Base-by-base conservation (phyloP, 306 rosid species). In the Cucumis melo region DNA sequence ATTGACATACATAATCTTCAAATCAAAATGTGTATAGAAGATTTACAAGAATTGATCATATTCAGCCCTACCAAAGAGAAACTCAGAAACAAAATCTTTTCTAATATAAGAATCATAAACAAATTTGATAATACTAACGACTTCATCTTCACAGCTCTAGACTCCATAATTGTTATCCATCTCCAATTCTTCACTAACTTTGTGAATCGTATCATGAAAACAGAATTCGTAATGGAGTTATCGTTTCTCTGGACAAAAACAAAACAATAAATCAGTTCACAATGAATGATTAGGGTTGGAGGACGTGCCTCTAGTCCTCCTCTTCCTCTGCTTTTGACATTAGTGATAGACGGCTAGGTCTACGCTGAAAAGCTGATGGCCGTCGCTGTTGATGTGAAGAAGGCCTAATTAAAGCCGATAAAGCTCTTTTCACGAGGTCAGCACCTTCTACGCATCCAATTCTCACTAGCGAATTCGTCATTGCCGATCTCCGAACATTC, bases 401-500 rank as follows among this genome's bases (percentile, higher is more conserved):
- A 19, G 98, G 98, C 0, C 98, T 89, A 79, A 91, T 91, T 84
- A 93, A 59, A 19, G 98, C 90, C 1, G 97, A 27, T 46, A 93
- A 82, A 29, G 96, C 96, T 70, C 94, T 83, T 51, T 77, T 88
- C 54, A 93, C 93, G 16, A 93, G 82, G 74, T 93, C 96, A 2
- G 10, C 19, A 15, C 98, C 98, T 55, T 93, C 98, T 0, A 93
- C 98, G 59, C 96, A 91, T 16, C 97, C 89, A 55, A 91, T 93
- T 42, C 98, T 79, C 44, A 91, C 98, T 0, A 93, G 80, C 36
- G 98, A 93, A 85, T 93, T 93, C 59, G 97, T 91, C 98, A 93
- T 93, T 38, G 98, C 98, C 13, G 97, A 93, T 78, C 97, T 86
- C 2, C 97, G 93, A 5, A 93, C 91, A 87, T 91, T 90, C 76